Conservation (phyloP, 345 rosid species). For the Hypericum perforatum region DNA sequence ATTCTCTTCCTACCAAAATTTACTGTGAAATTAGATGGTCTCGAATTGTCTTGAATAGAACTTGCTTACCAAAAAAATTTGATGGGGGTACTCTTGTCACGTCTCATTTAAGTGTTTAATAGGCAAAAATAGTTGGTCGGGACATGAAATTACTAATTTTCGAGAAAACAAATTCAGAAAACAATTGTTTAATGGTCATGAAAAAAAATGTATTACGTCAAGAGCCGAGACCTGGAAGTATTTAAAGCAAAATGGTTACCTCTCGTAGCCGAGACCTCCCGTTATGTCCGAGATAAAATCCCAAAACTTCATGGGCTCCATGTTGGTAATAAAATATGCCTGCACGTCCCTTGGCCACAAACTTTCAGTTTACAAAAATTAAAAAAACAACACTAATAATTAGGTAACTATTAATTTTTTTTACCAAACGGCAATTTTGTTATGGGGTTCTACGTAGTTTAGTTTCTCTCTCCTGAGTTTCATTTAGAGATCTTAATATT, state of each 20-base stretch:
- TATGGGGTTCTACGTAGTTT: too few relatives aligned
- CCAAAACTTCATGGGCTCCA: slow-evolving; percentile 89
- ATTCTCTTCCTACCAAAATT: too few relatives aligned
- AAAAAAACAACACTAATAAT: background rate
- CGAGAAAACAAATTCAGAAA: slow-evolving; percentile 12
- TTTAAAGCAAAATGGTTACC: slow-evolving; percentile 30
- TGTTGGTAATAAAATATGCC: slow-evolving; percentile 91
- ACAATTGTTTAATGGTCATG: background rate
- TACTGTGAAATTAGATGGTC: too few relatives aligned
- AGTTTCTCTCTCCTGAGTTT: too few relatives aligned
- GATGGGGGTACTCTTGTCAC: too few relatives aligned
- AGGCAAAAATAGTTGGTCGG: too few relatives aligned
- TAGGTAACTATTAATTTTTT: background rate
- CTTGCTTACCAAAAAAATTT: too few relatives aligned
- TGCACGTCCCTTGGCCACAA: slow-evolving; percentile 22
- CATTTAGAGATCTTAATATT: too few relatives aligned
- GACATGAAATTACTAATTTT: slow-evolving; percentile 13
- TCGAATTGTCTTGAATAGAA: too few relatives aligned
- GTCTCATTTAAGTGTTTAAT: too few relatives aligned
- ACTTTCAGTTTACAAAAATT: slow-evolving; percentile 9
- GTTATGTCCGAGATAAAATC: slow-evolving; percentile 62
- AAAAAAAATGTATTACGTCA: too few relatives aligned
- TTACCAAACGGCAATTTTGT: too few relatives aligned
- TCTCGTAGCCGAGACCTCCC: slow-evolving; percentile 89
- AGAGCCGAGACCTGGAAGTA: background rate